phyloP scores from a whole-genome alignment of 108 stramenopile genomes.

The Ochromonas danica region DNA sequence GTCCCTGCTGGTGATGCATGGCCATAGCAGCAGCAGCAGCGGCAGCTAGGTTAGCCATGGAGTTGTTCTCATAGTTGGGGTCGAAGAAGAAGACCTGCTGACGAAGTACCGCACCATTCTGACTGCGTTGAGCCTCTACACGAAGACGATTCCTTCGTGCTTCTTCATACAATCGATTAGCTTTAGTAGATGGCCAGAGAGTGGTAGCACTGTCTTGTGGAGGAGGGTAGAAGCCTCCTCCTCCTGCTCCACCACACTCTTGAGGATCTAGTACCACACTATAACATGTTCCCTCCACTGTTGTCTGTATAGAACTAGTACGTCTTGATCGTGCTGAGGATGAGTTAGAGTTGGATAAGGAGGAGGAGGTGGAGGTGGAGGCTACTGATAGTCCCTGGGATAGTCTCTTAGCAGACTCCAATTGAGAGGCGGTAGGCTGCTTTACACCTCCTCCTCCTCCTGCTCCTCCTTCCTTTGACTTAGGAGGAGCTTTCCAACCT shows the following conservation, averaged over 20 bases:
- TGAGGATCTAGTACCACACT: background rate
- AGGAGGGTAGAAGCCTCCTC: background rate
- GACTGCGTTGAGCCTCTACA: background rate
- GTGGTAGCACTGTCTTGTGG: background rate
- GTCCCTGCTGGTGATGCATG: no score
- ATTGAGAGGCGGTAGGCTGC: background rate
- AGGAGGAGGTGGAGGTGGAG: no score
- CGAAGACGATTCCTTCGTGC: background rate
- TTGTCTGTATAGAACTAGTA: no score
- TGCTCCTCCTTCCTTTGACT: background rate
- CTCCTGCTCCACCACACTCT: background rate
- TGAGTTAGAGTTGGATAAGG: no score
- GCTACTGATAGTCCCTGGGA: background rate
- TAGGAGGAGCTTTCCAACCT: constrained; percentile 20
- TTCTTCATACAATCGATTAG: constrained; percentile 6
- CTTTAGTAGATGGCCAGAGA: constrained; percentile 9
- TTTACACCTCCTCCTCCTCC: no score
- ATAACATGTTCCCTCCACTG: no score
- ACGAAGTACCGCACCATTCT: background rate
- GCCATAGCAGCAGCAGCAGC: no score
- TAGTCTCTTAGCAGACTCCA: background rate
- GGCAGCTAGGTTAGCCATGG: no score
- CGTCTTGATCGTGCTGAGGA: no score
- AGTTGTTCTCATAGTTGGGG: no score
- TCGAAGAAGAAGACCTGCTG: constrained; percentile 19